Base-by-base conservation (phyloP, 2,329 filamentous ascomycete genomes). In the Podosphaera aphanis region DNA sequence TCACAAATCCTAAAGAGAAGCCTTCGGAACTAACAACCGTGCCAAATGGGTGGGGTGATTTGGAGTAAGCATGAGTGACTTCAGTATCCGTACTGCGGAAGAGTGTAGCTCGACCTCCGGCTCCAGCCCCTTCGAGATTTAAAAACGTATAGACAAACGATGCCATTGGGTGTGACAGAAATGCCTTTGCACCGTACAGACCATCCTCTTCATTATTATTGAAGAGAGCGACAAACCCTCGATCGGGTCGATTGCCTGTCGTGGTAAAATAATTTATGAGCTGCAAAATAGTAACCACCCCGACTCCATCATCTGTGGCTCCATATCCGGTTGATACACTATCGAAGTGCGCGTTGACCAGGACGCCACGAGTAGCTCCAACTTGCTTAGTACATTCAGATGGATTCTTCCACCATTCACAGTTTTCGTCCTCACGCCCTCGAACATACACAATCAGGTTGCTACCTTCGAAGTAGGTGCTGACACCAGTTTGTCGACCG, bases 201-300 rank as follows among this genome's bases (percentile, higher is more conserved):
- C 77, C 90, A 56, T 95, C 88, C 59, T 98, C 90, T 58, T 98
- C 90, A 31, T 82, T 88, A 57, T 95, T 94, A 67, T 98, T 98
- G 58, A 95, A 71, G 23, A 95, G 69, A 8, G 84, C 70, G 13
- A 95, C 73, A 38, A 98, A 70, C 1, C 86, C 88, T 53, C 79
- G 74, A 56, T 75, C 78, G 1, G 86, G 86, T 56, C 75, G 75
- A 51, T 82, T 74, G 23, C 70, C 76, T 0, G 72, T 64, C 2
- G 70, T 70, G 1, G 83, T 85, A 59, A 93, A 94, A 62, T 93
- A 83, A 50, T 78, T 82, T 49, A 95, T 70, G 43, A 95, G 66
- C 60, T 94, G 85, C 42, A 95, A 68, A 37, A 88, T 66, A 0
- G 80, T 80, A n/a, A 93, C 75, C 19, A 92, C 83, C 23, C 85